A percentile compares a stretch with the other conserved stretches of the same genome.
Conservation (phyloP, 371 early-diverging fungal genomes). For the Funneliformis caledonium region DNA sequence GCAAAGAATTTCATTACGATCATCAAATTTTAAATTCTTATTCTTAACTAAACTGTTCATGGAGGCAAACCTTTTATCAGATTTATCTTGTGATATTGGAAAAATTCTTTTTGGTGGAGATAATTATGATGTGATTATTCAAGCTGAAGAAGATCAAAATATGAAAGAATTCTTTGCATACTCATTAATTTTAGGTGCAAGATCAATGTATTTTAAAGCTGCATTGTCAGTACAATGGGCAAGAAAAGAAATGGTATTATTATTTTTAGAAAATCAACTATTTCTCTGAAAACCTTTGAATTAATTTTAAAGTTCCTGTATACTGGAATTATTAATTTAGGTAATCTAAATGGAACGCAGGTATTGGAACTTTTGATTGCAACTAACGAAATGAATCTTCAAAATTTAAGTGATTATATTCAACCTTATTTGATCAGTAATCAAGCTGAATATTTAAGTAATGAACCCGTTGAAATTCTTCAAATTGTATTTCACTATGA, state of each 20-base stretch:
- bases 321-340: not conserved
- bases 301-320: not conserved
- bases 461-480: not conserved
- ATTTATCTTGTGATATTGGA: too few relatives aligned
- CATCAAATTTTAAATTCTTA: too few relatives aligned
- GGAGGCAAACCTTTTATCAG: too few relatives aligned
- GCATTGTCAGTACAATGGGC: not conserved
- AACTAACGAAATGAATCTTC: not conserved
- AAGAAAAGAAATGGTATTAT: not conserved
- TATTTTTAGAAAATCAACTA: not conserved
- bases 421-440: not conserved
- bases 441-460: not conserved
- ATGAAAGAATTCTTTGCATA: not conserved
- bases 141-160: constrained; percentile 2
- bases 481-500: not conserved
- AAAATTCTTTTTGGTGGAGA: too few relatives aligned
- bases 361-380: not conserved
- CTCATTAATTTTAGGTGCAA: constrained; percentile 1
- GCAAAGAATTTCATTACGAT: too few relatives aligned
- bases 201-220: not conserved
- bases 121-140: too few relatives aligned
- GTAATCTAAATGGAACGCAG: not conserved
- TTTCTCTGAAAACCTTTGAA: not conserved
- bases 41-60: too few relatives aligned
- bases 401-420: not conserved